Conservation (phyloP, 1,284 basidiomycete genomes). For the Porogramme epimiltina region DNA sequence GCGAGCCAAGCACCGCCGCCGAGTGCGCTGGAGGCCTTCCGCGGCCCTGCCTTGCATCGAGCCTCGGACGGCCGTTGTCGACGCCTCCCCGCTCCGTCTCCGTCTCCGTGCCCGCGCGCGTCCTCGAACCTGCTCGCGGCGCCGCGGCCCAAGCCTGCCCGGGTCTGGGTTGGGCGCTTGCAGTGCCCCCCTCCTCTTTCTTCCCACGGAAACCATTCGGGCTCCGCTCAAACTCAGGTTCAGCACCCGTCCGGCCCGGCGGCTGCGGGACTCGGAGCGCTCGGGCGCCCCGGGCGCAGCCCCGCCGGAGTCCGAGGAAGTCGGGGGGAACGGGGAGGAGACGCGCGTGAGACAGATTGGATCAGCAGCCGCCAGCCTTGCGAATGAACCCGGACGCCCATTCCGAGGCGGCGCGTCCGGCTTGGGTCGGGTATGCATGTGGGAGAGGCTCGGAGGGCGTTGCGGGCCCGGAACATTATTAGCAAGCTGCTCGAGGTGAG, state of each 20-base stretch:
- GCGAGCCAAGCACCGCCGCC: no score
- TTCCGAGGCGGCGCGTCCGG: no score
- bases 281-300: background rate
- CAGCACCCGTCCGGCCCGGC: background rate
- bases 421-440: no score
- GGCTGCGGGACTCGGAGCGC: background rate
- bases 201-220: background rate
- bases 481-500: no score
- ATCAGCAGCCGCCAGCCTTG: background rate
- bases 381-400: background rate
- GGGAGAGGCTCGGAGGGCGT: background rate
- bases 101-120: background rate
- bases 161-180: no score
- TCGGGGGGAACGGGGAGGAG: background rate
- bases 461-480: no score
- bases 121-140: background rate
- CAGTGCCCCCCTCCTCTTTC: no score
- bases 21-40: no score
- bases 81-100: no score
- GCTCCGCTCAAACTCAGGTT: background rate
- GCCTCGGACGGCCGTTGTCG: background rate
- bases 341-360: background rate
- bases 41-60: no score
- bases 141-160: background rate
- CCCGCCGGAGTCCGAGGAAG: conserved; percentile 1